Percentiles rank a stretch among this genome's conserved stretches.
Conservation (phyloP, 331 rosid species). For the Stylosanthes scabra region DNA sequence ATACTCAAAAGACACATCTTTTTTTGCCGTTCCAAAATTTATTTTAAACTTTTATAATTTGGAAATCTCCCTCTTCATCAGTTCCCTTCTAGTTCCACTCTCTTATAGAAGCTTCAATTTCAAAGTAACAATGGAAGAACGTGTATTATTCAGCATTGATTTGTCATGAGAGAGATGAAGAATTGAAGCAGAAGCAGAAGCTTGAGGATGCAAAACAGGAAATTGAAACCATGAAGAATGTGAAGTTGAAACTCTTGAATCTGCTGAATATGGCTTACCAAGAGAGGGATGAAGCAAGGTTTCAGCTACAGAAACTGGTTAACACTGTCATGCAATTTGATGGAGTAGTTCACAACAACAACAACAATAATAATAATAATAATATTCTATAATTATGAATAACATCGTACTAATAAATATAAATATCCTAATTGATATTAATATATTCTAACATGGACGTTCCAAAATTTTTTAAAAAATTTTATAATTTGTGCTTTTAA, state of each 20-base stretch:
- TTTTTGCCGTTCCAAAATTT: too few relatives aligned
- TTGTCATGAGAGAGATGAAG: conserved; percentile 60
- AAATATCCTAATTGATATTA: too few relatives aligned
- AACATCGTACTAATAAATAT: too few relatives aligned
- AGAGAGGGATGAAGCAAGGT: conserved; percentile 82
- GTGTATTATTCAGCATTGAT: conserved; percentile 50
- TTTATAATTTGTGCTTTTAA: too few relatives aligned
- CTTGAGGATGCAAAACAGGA: conserved; percentile 54
- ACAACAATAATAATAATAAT: not conserved
- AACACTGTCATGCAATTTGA: conserved; percentile 45
- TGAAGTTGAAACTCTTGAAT: conserved; percentile 43
- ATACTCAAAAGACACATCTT: too few relatives aligned
- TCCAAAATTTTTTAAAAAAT: too few relatives aligned
- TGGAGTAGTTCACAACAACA: conserved; percentile 19
- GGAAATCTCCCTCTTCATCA: conserved; percentile 13
- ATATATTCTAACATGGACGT: too few relatives aligned
- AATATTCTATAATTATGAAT: too few relatives aligned
- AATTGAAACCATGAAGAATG: conserved; percentile 56
- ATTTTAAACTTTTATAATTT: too few relatives aligned
- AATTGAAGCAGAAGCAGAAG: conserved; percentile 69
- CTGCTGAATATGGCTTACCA: conserved; percentile 53
- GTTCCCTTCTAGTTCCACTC: not conserved
- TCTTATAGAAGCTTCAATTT: not conserved
- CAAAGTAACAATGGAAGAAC: conserved; percentile 63
- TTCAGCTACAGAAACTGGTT: conserved; percentile 54